These are phyloP conservation scores for Peronosclerospora sorghi DNA, from an alignment of 352 stramenopile genomes.

Conservation along the genomic window DNA sequence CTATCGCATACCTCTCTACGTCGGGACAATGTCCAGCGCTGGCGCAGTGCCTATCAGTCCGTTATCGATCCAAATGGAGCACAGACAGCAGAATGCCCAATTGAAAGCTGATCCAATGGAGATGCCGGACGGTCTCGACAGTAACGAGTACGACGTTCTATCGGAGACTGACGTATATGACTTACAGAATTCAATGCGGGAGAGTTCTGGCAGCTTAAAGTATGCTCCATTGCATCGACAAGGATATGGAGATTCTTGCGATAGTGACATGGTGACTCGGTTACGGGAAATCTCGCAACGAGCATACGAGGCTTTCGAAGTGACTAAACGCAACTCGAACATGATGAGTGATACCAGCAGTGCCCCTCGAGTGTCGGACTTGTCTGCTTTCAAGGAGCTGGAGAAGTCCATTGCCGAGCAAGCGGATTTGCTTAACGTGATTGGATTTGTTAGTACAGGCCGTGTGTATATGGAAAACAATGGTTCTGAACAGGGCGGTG, in stretches of 20 bases:
- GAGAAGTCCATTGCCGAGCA: slow-evolving; percentile 69
- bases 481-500: slow-evolving; percentile 33
- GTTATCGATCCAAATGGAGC: slow-evolving; percentile 36
- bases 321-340: slow-evolving; percentile 56
- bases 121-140: slow-evolving; percentile 49
- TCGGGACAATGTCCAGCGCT: slow-evolving; percentile 31
- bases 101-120: slow-evolving; percentile 62
- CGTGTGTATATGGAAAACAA: slow-evolving; percentile 66
- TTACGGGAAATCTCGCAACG: slow-evolving; percentile 55
- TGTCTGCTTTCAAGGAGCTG: slow-evolving; percentile 50
- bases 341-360: slow-evolving; percentile 74
- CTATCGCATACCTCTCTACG: slow-evolving; percentile 14
- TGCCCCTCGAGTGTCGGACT: slow-evolving; percentile 47
- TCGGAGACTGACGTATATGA: slow-evolving; percentile 31
- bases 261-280: slow-evolving; percentile 39
- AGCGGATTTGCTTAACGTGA: slow-evolving; percentile 62
- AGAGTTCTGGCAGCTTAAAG: slow-evolving; percentile 22
- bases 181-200: slow-evolving; percentile 5
- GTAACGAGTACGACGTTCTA: slow-evolving; percentile 25
- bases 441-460: slow-evolving; percentile 61
- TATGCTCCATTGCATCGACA: slow-evolving; percentile 16
- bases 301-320: slow-evolving; percentile 50
- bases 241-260: slow-evolving; percentile 29
- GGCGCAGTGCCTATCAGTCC: slow-evolving; percentile 44
- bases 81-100: slow-evolving; percentile 26